Percentiles rank a stretch among this genome's conserved stretches.
Evolutionary conservation across 192 early-diverging fungal genomes (phyloP).

Genomic region (Coemansia sp.): DNA sequence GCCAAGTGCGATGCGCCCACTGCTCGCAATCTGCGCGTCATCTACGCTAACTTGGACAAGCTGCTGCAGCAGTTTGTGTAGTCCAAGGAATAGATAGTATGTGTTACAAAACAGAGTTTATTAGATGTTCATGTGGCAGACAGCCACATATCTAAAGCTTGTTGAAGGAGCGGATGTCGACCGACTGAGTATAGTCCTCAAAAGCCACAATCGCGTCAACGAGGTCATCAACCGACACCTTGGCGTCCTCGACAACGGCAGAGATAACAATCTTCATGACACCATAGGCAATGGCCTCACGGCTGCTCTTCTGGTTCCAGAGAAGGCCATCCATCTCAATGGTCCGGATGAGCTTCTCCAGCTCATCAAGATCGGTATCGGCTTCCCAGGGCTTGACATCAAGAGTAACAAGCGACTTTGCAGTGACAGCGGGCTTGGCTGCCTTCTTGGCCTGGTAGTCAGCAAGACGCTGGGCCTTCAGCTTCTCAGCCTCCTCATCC

Average conservation of each 20-base stretch:
- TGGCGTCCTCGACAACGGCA: slow-evolving; percentile 89
- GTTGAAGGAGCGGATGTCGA: slow-evolving; percentile 84
- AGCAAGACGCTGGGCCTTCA: slow-evolving; percentile 83
- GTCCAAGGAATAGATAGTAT: neutral
- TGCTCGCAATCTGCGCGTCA: slow-evolving; percentile 32
- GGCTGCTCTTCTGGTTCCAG: slow-evolving; percentile 77
- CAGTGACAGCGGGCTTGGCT: slow-evolving; percentile 76
- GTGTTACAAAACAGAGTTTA: slow-evolving; percentile 4
- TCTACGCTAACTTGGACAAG: slow-evolving; percentile 30
- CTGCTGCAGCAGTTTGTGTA: slow-evolving; percentile 30
- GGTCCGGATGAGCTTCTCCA: slow-evolving; percentile 67
- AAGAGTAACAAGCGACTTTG: slow-evolving; percentile 89
- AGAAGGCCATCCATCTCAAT: slow-evolving; percentile 86
- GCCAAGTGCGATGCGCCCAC: slow-evolving; percentile 35
- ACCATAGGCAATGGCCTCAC: slow-evolving; percentile 85
- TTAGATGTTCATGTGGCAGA: neutral
- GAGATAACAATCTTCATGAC: slow-evolving; percentile 95
- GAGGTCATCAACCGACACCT: slow-evolving; percentile 84
- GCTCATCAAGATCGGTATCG: slow-evolving; percentile 81
- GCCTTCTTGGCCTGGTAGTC: slow-evolving; percentile 91
- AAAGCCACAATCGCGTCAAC: slow-evolving; percentile 72
- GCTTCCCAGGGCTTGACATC: slow-evolving; percentile 99
- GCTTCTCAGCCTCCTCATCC: slow-evolving; percentile 85
- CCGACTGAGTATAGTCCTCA: slow-evolving; percentile 89
- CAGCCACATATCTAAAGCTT: slow-evolving; percentile 69